These are phyloP conservation scores for Cinnamomum chago DNA, from an alignment of 164 flowering plant species.

Conservation along the genomic window DNA sequence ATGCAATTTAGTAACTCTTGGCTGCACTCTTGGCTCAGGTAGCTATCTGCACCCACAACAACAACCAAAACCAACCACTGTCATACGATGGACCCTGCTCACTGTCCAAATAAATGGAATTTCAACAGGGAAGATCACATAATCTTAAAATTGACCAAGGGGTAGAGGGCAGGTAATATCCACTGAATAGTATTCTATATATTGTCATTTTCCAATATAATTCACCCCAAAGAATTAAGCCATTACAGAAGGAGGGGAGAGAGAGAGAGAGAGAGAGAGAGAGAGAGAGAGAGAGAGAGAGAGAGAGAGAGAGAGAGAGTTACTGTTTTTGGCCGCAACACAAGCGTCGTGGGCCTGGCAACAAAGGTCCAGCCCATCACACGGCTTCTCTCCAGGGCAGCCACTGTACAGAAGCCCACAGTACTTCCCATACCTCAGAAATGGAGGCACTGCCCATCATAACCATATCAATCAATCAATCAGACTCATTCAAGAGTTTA, in stretches of 20 bases:
- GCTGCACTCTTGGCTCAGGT: constrained; percentile 73
- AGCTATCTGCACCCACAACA: constrained; percentile 48
- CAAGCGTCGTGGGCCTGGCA: constrained; percentile 88
- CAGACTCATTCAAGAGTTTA: no score
- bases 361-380: constrained; percentile 89
- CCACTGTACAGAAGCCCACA: constrained; percentile 92
- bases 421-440: constrained; percentile 95
- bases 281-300: neutral
- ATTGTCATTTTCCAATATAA: no score
- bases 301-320: constrained; percentile 14
- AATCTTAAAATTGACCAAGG: neutral
- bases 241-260: neutral
- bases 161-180: neutral
- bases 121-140: neutral
- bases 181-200: neutral
- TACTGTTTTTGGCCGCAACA: constrained; percentile 60
- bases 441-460: constrained; percentile 62
- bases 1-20: constrained; percentile 55
- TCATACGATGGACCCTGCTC: no score
- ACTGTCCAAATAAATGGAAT: neutral
- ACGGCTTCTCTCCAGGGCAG: constrained; percentile 90
- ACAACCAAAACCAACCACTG: neutral
- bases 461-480: no score
- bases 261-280: no score
- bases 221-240: neutral